Evolutionary conservation across 1,284 basidiomycete genomes (phyloP), one percentile per base, ranked within the genome.

Genomic region (Vanrija sp.): DNA sequence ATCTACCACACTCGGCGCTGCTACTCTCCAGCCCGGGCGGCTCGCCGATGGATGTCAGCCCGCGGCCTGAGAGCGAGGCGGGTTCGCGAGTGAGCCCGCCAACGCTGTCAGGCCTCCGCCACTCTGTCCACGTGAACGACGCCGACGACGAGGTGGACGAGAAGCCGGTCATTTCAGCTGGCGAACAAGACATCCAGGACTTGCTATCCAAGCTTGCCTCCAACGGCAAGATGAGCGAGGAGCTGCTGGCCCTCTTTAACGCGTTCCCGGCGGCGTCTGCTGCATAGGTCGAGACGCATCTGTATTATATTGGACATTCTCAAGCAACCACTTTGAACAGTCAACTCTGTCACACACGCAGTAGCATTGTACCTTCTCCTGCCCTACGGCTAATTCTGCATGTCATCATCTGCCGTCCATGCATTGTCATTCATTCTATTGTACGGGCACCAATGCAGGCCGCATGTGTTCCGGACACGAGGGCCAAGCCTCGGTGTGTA

Each of bases 1-100:
- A 59, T 38, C 54, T 71, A 9, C 60, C 67, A 1, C 69, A 70
- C 52, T 70, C 68, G 14, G 68, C 65, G 2, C 56, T 70, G 25
- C 60, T 72, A 18, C 54, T 67, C 34, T 65, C 63, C 2, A 61
- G 57, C 45, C 69, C 69, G 18, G 39, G 38, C 0, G 54, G 43
- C 16, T 50, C 46, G 18, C 59, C 59, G 14, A 26, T 47, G 40
- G 55, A 58, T 26, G 38, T 44, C 38, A 42, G 40, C 19, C 43
- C 46, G 15, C 59, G 53, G 19, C 49, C 48, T 15, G 52, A 48
- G 14, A 42, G 28, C 40, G 46, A 47, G 51, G 39, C 39, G n/a
- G 51, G 46, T 43, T 23, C 19, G 9, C 26, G 43, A 38, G 54
- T 51, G 46, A 26, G 12, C 53, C 59, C 10, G 21, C 57, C 9